Conservation (phyloP, 495 filamentous ascomycete genomes). For the Alectoria sarmentosa region DNA sequence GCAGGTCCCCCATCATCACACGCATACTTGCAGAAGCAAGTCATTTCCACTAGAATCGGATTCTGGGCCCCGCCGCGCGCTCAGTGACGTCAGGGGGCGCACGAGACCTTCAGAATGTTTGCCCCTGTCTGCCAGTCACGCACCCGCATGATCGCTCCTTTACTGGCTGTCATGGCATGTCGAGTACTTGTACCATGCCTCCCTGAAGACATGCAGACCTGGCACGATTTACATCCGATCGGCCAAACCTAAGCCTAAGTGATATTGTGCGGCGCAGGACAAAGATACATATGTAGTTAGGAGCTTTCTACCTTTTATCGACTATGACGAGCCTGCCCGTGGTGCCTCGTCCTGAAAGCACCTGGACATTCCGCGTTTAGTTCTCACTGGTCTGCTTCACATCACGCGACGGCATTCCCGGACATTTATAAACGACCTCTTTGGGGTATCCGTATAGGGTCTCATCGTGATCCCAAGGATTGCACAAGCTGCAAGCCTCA, state of each 20-base stretch:
- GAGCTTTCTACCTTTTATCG: not conserved
- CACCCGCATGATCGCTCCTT: not conserved
- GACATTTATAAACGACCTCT: not conserved
- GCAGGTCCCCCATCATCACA: too few relatives aligned
- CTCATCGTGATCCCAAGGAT: not conserved
- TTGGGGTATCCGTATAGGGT: not conserved
- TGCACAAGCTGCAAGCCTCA: not conserved
- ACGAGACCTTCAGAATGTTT: too few relatives aligned
- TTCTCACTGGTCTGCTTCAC: not conserved
- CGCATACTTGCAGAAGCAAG: too few relatives aligned
- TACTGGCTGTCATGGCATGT: not conserved
- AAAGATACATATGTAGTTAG: not conserved
- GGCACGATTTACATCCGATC: not conserved
- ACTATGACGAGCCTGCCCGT: not conserved
- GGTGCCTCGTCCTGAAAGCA: not conserved
- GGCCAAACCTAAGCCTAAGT: not conserved
- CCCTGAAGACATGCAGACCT: not conserved
- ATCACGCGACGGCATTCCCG: not conserved
- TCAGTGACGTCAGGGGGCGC: too few relatives aligned
- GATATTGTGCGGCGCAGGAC: not conserved
- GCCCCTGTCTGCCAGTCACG: not conserved
- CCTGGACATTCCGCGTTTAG: not conserved
- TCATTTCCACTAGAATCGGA: too few relatives aligned
- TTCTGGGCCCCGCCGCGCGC: too few relatives aligned
- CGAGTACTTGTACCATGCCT: not conserved